Evolutionary conservation across 2,329 filamentous ascomycete species (phyloP), one percentile per base, ranked within the genome.

Genomic region (Paraconiothyrium brasiliense): DNA sequence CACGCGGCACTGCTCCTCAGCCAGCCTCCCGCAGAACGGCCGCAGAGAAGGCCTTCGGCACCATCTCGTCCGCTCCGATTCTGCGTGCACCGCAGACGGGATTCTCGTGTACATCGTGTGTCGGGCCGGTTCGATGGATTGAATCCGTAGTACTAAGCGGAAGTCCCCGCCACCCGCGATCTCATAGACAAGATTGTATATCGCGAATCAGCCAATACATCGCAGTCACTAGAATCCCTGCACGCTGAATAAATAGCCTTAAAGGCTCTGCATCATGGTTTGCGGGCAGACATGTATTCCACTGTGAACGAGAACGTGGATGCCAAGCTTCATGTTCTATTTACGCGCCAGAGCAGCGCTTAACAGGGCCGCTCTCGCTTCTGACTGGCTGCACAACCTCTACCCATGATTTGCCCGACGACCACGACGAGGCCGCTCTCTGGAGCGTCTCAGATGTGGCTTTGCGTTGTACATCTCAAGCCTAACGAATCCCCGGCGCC

Each of bases 401-500:
- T 41, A 44, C 61, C 63, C 47, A 60, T 56, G 67, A 71, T 67
- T 67, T 65, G 61, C 56, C 66, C 69, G 47, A 67, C 72, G 69
- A 71, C 70, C 65, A 74, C 68, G 54, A 68, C 71, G 66, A 72
- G 61, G 63, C 67, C 64, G 58, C 64, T 67, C 63, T 71, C 68
- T 71, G 66, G 66, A 71, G 70, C 75, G 76, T 78, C 75, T 78
- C 75, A 74, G 70, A 71, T 73, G 60, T 70, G 63, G 63, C 67
- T 67, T 70, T 70, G 66, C 67, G 71, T 74, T 67, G 70, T 71
- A 72, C 72, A 76, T 73, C 67, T 71, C 65, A 65, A 60, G 52
- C 56, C 66, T 68, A 76, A 71, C 76, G 72, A 77, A 77, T 78
- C 72, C 69, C 68, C 61, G 71, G 75, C 75, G 75, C 68, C 70